Evolutionary conservation across 176 grass and related monocot genomes (phyloP), one percentile per base, ranked within the genome.

Genomic region (Phragmites australis): DNA sequence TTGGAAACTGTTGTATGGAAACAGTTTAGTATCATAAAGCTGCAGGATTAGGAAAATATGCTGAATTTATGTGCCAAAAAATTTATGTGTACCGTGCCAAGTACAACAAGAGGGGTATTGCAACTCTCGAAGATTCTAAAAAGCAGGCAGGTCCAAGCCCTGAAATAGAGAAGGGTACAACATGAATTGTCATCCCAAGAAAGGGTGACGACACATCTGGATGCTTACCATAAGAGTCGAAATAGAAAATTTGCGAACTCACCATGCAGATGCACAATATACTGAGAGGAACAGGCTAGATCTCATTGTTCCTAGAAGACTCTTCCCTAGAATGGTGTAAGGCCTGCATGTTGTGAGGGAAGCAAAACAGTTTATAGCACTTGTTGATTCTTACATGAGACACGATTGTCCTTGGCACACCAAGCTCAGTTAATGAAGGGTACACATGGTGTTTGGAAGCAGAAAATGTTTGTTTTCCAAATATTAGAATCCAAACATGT

Each of bases 211-310:
- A 75, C 43, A 44, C 22, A 76, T 65, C 21, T 72, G 43, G 48
- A 54, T 52, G 68, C 25, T 58, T 42, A 52, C 12, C 11, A 6
- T 13, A 25, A 68, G 0, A 31, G 23, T 31, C 51, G 43, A 84
- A 45, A 47, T 39, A 26, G 72, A 55, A 46, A 81, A 22, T 60
- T 8, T 25, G 65, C n/a, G 12, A 30, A 65, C 88, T 89, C 70
- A 99, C 92, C 96, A 99, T 85, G 92, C 90, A 80, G 90, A 95
- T 48, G 93, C 83, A 46, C 92, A 95, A 27, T 99, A 95, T 34
- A 95, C 54, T 41, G 96, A 93, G 81, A 95, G 96, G 72, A 99
- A 99, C 13, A 95, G 61, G 57, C 92, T 99, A 40, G 92, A 99
- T 93, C 92, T 93, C 32, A 81, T 86, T 78, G 82, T 91, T 56